Evolutionary conservation across 2,329 filamentous ascomycete species (phyloP).

Genomic region (Tolypocladium paradoxum): DNA sequence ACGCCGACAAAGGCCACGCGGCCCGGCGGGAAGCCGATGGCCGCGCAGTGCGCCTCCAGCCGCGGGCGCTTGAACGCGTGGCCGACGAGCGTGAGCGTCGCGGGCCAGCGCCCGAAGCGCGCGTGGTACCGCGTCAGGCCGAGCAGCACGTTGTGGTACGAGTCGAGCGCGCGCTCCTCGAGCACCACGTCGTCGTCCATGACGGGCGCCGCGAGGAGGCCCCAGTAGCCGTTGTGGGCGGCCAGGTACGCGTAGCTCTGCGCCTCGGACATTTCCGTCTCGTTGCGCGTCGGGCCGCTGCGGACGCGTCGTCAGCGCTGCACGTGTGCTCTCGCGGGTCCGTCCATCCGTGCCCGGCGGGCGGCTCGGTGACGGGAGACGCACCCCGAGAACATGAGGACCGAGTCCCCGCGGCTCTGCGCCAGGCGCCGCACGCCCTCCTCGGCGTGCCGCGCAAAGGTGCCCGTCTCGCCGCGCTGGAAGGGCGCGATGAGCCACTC

Average conservation of each 20-base stretch:
- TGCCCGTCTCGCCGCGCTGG: slow-evolving; percentile 66
- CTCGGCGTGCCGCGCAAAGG: slow-evolving; percentile 67
- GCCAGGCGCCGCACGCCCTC: slow-evolving; percentile 47
- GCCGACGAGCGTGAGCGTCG: slow-evolving; percentile 50
- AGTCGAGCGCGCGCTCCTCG: slow-evolving; percentile 71
- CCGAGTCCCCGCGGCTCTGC: slow-evolving; percentile 26
- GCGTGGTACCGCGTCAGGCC: slow-evolving; percentile 45
- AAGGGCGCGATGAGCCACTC: slow-evolving; percentile 70
- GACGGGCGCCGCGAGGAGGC: slow-evolving; percentile 15
- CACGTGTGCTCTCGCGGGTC: too few relatives aligned
- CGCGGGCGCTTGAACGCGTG: slow-evolving; percentile 58
- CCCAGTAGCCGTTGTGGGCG: slow-evolving; percentile 34
- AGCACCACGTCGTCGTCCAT: slow-evolving; percentile 30
- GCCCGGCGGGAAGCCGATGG: slow-evolving; percentile 42
- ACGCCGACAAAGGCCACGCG: slow-evolving; percentile 44
- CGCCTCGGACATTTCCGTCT: slow-evolving; percentile 49
- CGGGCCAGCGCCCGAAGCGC: slow-evolving; percentile 39
- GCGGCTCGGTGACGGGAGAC: slow-evolving; percentile 6
- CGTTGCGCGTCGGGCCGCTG: slow-evolving; percentile 53
- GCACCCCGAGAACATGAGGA: slow-evolving; percentile 67
- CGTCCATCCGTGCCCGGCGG: too few relatives aligned
- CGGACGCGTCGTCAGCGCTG: too few relatives aligned
- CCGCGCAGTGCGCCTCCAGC: slow-evolving; percentile 52
- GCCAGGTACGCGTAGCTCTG: slow-evolving; percentile 50
- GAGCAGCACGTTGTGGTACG: slow-evolving; percentile 75